phyloP scores from a whole-genome alignment of 2,329 filamentous ascomycete genomes.

The Fusarium decemcellulare region DNA sequence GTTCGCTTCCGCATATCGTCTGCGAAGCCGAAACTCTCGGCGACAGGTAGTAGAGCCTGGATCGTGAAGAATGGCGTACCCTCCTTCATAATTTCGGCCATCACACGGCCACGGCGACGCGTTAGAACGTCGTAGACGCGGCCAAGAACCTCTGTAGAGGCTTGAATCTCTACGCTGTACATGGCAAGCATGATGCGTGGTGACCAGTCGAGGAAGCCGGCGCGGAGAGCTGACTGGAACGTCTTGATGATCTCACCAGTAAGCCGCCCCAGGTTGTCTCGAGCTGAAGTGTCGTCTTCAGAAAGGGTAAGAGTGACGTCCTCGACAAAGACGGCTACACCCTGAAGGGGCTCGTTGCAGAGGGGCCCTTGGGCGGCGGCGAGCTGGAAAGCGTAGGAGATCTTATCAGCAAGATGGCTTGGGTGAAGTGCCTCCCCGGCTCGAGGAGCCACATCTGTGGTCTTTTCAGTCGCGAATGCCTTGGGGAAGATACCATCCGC shows the following conservation, averaged over 20 bases:
- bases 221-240: conserved; percentile 84
- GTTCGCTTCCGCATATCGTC: conserved; percentile 98
- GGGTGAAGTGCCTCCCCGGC: conserved; percentile 68
- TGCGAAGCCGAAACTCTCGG: conserved; percentile 94
- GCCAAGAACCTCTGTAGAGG: conserved; percentile 93
- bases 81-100: conserved; percentile 92
- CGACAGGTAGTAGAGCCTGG: conserved; percentile 87
- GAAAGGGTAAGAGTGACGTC: conserved; percentile 75
- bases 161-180: conserved; percentile 98
- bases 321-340: conserved; percentile 91
- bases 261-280: conserved; percentile 81
- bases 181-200: conserved; percentile 96
- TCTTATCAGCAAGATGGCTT: conserved; percentile 87
- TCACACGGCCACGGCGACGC: conserved; percentile 88
- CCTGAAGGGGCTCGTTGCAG: conserved; percentile 93
- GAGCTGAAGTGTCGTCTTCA: conserved; percentile 68
- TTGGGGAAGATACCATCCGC: conserved; percentile 78
- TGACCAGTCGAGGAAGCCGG: conserved; percentile 95
- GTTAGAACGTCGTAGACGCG: conserved; percentile 99
- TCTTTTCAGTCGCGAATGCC: conserved; percentile 68
- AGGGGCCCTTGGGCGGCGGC: conserved; percentile 90
- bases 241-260: conserved; percentile 96
- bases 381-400: conserved; percentile 94
- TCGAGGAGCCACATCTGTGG: conserved; percentile 51
- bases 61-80: conserved; percentile 98